Evolutionary conservation across 768 basidiomycete species (phyloP), one percentile per base, ranked within the genome.

Genomic region (Boletus rufocinnamomeus): DNA sequence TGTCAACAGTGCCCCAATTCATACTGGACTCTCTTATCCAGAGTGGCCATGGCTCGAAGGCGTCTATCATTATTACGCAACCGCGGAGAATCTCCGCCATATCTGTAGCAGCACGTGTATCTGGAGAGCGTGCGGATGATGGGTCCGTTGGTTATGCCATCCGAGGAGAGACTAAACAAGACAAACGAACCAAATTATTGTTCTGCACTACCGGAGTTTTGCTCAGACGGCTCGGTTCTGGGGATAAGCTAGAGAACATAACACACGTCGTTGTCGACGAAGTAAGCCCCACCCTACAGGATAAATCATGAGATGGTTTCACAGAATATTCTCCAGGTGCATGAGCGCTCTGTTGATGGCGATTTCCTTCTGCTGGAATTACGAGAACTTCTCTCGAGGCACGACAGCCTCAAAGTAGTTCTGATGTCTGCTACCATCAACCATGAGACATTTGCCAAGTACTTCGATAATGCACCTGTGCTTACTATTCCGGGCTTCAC

Each of bases 351-450:
- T 13, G 85, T 96, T 8, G 95, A 96, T 66, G 86, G 91, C 23
- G 95, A 98, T 70, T 88, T 98, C 64, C 76, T 98, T 45, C 79
- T 98, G 2, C 81, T 96, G 6, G 88, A 95, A 68, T 77, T 97
- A 27, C 85, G 87, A 58, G 89, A 93, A 64, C 75, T 97, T 16
- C 72, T 96, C 46, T 76, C 76, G 59, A 78, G 70, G 21, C 87
- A 93, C 65, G 74, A 77, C 23, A 81, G 71, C 2, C 80, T 97
- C 64, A 95, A 91, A 69, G 80, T 98, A 23, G 75, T 95, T 23
- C 80, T 96, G 47, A 97, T 97, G 94, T 93, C 91, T 34, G 95
- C 95, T 6, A 98, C 95, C 0, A 95, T 96, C 72, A 95, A 97
- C 66, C 91, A 94, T 59, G 80, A 91, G 61, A 83, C 80, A n/a